Evolutionary conservation across 345 rosid genomes (phyloP).

Genomic region (Erodium maritimum): DNA sequence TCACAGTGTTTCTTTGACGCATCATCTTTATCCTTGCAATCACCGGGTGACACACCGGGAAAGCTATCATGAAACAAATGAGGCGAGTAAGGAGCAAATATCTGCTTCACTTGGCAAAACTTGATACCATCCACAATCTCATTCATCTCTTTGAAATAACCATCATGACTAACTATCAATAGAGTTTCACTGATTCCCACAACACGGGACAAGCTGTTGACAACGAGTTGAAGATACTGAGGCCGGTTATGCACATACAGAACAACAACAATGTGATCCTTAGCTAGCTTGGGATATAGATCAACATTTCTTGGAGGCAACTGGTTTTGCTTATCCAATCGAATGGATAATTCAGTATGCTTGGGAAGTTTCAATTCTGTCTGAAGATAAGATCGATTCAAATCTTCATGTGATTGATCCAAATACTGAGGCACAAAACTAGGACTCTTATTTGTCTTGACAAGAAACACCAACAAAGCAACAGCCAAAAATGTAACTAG

Average conservation of each 20-base stretch:
- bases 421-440: slow-evolving; percentile 14
- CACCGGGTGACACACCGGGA: slow-evolving; percentile 54
- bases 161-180: slow-evolving; percentile 89
- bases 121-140: slow-evolving; percentile 56
- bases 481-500: slow-evolving; percentile 43
- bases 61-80: slow-evolving; percentile 51
- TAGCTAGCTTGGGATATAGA: slow-evolving; percentile 52
- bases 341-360: slow-evolving; percentile 41
- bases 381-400: slow-evolving; percentile 13
- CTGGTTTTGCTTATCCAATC: slow-evolving; percentile 45
- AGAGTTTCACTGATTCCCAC: slow-evolving; percentile 78
- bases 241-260: slow-evolving; percentile 89
- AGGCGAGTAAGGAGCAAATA: slow-evolving; percentile 75
- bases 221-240: slow-evolving; percentile 67
- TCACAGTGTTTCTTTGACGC: slow-evolving; percentile 36
- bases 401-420: slow-evolving; percentile 5
- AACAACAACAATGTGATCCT: slow-evolving; percentile 62
- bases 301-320: slow-evolving; percentile 61
- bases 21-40: slow-evolving; percentile 66
- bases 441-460: slow-evolving; percentile 27
- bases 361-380: slow-evolving; percentile 37
- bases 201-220: slow-evolving; percentile 70
- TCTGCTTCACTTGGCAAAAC: slow-evolving; percentile 91
- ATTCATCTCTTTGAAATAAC: slow-evolving; percentile 82
- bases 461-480: slow-evolving; percentile 36